A percentile compares a stretch with the other conserved stretches of the same genome.
These are phyloP conservation scores for Apophysomyces trapeziformis DNA, from an alignment of 371 early-diverging fungal genomes.

Conservation along the genomic window DNA sequence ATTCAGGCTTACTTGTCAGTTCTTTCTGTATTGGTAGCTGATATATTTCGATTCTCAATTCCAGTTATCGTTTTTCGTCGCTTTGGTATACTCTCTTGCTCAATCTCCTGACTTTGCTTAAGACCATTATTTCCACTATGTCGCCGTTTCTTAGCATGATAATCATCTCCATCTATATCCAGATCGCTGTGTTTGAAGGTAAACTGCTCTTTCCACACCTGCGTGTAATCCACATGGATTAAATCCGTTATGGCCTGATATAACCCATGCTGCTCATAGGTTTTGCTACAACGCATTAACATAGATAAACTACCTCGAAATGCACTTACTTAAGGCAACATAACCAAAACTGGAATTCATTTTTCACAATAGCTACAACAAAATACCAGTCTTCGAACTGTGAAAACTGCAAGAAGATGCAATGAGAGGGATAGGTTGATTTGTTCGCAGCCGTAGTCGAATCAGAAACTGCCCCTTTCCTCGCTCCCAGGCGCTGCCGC, in stretches of 20 bases:
- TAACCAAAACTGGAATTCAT: conserved; percentile 49
- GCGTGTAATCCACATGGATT: conserved; percentile 40
- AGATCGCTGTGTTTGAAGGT: neutral
- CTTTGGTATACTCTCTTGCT: conserved; percentile 14
- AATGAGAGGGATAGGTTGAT: conserved; percentile 45
- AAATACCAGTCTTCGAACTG: conserved; percentile 59
- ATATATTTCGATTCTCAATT: conserved; percentile 6
- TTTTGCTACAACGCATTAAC: conserved; percentile 27
- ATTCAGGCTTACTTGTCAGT: conserved; percentile 35
- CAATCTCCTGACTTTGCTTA: neutral
- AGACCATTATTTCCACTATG: conserved; percentile 10
- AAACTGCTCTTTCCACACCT: conserved; percentile 47
- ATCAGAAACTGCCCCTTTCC: neutral
- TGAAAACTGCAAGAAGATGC: conserved; percentile 51
- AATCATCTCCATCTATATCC: conserved; percentile 3
- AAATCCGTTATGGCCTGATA: conserved; percentile 44
- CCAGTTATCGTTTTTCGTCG: conserved; percentile 19
- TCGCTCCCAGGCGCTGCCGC: conserved; percentile 1
- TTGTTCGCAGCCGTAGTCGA: neutral
- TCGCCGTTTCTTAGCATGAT: conserved; percentile 11
- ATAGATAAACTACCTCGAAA: neutral
- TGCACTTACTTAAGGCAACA: conserved; percentile 47
- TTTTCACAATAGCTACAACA: conserved; percentile 43
- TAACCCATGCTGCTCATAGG: conserved; percentile 37
- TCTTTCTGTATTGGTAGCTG: conserved; percentile 6